Conservation (phyloP, 495 filamentous ascomycete genomes). For the Ascobolus immersus region DNA sequence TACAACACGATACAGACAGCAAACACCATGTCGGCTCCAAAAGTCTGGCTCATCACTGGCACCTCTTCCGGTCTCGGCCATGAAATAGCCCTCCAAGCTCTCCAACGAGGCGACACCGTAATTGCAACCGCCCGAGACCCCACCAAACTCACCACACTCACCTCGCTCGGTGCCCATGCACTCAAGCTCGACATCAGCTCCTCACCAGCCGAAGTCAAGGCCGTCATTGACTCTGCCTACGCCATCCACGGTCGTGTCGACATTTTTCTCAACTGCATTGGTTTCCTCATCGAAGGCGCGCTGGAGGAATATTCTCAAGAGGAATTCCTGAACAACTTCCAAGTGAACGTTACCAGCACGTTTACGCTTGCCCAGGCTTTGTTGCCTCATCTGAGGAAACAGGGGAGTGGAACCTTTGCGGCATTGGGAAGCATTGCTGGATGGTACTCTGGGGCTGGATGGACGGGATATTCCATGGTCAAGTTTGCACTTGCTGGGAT, state of each 20-base stretch:
- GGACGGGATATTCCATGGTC: constrained; percentile 21
- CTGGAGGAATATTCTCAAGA: constrained; percentile 22
- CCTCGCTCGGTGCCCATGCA: constrained; percentile 18
- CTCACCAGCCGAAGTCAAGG: constrained; percentile 11
- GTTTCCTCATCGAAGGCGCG: constrained; percentile 19
- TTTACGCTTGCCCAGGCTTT: constrained; percentile 22
- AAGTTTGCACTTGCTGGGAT: constrained; percentile 24
- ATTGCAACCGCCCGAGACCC: constrained; percentile 20
- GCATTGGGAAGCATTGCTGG: constrained; percentile 18
- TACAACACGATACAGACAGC: no score
- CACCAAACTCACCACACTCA: constrained; percentile 14
- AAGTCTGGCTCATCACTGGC: constrained; percentile 25
- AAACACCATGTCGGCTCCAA: no score
- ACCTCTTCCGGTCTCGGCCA: constrained; percentile 21
- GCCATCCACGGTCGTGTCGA: constrained; percentile 22
- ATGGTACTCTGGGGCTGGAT: constrained; percentile 7
- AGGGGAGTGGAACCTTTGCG: constrained; percentile 20
- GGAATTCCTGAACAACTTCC: constrained; percentile 16
- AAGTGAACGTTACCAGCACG: constrained; percentile 24
- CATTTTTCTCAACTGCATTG: constrained; percentile 27
- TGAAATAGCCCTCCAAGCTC: constrained; percentile 15
- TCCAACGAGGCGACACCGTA: constrained; percentile 20
- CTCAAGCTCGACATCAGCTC: constrained; percentile 19
- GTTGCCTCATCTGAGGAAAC: constrained; percentile 24
- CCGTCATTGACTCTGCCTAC: constrained; percentile 15